A percentile compares a stretch with the other conserved stretches of the same genome.
Evolutionary conservation across 2,329 filamentous ascomycete species (phyloP).

Genomic region (Shiraia sp.): DNA sequence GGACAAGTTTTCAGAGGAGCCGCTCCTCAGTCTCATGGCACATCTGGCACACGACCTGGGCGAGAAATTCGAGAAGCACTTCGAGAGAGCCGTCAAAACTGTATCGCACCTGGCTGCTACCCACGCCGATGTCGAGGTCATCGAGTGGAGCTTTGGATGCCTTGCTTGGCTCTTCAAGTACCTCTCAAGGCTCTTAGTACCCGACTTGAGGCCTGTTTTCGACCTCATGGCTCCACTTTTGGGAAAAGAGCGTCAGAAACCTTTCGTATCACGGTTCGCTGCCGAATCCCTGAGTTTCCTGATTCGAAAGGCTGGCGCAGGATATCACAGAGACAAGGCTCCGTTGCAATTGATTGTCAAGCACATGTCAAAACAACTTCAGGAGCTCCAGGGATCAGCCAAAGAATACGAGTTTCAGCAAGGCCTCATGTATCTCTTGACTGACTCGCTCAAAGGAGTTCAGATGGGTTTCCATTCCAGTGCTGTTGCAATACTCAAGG

Average conservation of each 20-base stretch:
- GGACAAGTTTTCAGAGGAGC: slow-evolving; percentile 80
- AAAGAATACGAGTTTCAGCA: slow-evolving; percentile 75
- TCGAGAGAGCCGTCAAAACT: slow-evolving; percentile 72
- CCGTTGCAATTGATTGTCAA: slow-evolving; percentile 72
- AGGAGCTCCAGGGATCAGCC: slow-evolving; percentile 56
- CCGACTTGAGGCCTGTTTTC: slow-evolving; percentile 82
- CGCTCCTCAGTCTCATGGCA: slow-evolving; percentile 82
- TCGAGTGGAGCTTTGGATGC: slow-evolving; percentile 96
- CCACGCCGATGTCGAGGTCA: slow-evolving; percentile 80
- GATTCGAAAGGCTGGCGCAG: slow-evolving; percentile 81
- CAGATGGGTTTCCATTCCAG: slow-evolving; percentile 63
- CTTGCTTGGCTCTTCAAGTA: slow-evolving; percentile 98
- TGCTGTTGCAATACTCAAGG: slow-evolving; percentile 57
- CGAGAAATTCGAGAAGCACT: slow-evolving; percentile 84
- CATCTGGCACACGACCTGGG: slow-evolving; percentile 96
- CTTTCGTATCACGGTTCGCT: slow-evolving; percentile 87
- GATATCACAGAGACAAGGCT: slow-evolving; percentile 71
- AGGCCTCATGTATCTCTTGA: slow-evolving; percentile 89
- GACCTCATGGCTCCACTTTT: slow-evolving; percentile 82
- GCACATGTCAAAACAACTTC: slow-evolving; percentile 72
- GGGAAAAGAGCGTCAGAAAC: slow-evolving; percentile 79
- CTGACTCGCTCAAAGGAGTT: slow-evolving; percentile 73
- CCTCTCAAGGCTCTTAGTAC: slow-evolving; percentile 81
- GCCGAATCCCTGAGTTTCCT: slow-evolving; percentile 95
- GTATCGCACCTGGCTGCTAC: slow-evolving; percentile 78